Percentiles rank a stretch among this genome's conserved stretches.
Conservation (phyloP, 2,329 filamentous ascomycete species). For the Metarhizium robertsii region DNA sequence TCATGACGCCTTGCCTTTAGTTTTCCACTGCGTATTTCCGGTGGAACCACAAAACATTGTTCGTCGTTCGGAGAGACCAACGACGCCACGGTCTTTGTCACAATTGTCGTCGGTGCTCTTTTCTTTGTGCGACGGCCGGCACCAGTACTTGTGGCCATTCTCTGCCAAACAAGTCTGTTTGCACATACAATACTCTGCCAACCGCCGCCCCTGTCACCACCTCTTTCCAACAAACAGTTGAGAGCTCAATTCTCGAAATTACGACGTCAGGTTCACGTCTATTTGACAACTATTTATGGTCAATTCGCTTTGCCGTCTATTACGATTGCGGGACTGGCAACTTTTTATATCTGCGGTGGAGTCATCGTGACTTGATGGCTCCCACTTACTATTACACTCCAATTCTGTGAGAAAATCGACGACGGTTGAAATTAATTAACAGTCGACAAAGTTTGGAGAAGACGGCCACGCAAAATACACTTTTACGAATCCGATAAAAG, state of each 20-base stretch:
- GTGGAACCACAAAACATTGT: neutral
- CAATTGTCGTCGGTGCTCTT: neutral
- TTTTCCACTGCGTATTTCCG: neutral
- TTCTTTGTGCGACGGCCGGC: neutral
- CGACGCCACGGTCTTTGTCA: neutral
- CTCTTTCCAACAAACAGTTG: neutral
- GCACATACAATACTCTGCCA: neutral
- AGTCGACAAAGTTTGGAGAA: neutral
- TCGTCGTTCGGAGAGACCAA: neutral
- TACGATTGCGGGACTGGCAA: neutral
- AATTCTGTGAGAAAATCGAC: neutral
- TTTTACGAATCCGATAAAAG: no score
- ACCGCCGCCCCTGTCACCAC: neutral
- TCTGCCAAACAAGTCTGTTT: neutral
- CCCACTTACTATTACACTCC: neutral
- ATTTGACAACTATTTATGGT: neutral
- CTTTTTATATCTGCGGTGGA: neutral
- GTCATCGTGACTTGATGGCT: neutral
- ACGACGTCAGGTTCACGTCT: neutral
- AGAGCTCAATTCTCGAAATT: neutral
- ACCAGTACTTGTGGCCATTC: neutral
- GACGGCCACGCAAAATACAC: no score
- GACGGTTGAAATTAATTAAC: neutral
- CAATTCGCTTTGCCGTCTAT: neutral
- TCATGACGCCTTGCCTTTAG: neutral